Conservation (phyloP, 805 yeast species). For the Metschnikowia proteae region DNA sequence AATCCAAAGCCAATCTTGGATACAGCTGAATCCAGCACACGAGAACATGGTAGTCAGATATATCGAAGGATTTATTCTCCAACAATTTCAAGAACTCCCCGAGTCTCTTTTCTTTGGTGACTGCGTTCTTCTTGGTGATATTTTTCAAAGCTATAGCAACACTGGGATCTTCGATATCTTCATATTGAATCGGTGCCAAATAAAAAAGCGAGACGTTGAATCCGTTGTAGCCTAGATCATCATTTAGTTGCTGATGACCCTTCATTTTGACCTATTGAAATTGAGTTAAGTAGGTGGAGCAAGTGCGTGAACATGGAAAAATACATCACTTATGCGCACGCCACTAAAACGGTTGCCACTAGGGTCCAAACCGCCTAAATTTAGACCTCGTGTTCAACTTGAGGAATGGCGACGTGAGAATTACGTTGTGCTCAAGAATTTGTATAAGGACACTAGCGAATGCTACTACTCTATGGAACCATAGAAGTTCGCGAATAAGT, state of each 20-base stretch:
- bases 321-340: neutral
- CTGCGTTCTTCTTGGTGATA: conserved; percentile 70
- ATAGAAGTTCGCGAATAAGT: conserved; percentile 15
- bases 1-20: conserved; percentile 73
- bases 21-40: conserved; percentile 76
- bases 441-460: neutral
- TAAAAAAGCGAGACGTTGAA: conserved; percentile 52
- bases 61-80: conserved; percentile 22
- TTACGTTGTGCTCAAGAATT: neutral
- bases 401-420: too few relatives aligned
- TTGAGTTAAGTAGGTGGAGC: neutral
- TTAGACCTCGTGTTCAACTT: neutral
- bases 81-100: conserved; percentile 43
- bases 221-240: conserved; percentile 20
- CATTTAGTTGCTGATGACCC: conserved; percentile 5
- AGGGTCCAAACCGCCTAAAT: neutral
- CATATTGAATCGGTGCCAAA: conserved; percentile 68
- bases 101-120: conserved; percentile 82
- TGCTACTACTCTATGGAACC: conserved; percentile 10
- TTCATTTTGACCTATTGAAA: neutral
- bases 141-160: conserved; percentile 69
- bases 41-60: conserved; percentile 48
- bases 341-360: neutral
- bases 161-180: conserved; percentile 36
- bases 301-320: neutral